Percentiles rank a stretch among this genome's conserved stretches.
Conservation (phyloP, 2,329 filamentous ascomycete species). For the Fusarium irregulare region DNA sequence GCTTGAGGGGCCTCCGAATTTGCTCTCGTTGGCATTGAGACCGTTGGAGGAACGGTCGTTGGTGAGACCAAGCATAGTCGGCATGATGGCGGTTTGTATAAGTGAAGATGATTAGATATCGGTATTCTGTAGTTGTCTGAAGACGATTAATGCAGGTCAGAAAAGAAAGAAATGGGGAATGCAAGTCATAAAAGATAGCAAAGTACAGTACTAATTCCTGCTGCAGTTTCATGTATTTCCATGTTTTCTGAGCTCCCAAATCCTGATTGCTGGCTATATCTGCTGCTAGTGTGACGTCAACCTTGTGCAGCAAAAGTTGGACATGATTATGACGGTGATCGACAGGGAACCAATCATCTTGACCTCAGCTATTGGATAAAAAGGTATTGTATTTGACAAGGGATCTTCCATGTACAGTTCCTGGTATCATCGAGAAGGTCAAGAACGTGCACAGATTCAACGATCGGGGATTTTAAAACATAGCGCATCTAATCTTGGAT, state of each 20-base stretch:
- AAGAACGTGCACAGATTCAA: conserved; percentile 1
- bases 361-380: conserved; percentile 22
- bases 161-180: conserved; percentile 4
- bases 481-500: conserved; percentile 5
- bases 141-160: background rate
- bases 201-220: background rate
- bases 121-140: background rate
- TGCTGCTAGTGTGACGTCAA: conserved; percentile 45
- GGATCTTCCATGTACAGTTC: conserved; percentile 13
- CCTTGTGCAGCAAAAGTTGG: conserved; percentile 35
- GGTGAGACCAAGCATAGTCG: conserved; percentile 46
- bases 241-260: conserved; percentile 41
- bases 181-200: conserved; percentile 26
- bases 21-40: conserved; percentile 29
- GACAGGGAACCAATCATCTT: conserved; percentile 30
- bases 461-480: conserved; percentile 9
- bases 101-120: background rate
- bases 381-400: background rate
- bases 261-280: conserved; percentile 45
- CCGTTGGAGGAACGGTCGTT: conserved; percentile 43
- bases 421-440: conserved; percentile 1
- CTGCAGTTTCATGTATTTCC: conserved; percentile 29
- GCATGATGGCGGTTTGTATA: conserved; percentile 37
- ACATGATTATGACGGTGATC: conserved; percentile 43
- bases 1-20: conserved; percentile 23